Percentiles rank a stretch among this genome's conserved stretches.
Conservation (phyloP, 345 rosid species). For the Raphanus sativus region DNA sequence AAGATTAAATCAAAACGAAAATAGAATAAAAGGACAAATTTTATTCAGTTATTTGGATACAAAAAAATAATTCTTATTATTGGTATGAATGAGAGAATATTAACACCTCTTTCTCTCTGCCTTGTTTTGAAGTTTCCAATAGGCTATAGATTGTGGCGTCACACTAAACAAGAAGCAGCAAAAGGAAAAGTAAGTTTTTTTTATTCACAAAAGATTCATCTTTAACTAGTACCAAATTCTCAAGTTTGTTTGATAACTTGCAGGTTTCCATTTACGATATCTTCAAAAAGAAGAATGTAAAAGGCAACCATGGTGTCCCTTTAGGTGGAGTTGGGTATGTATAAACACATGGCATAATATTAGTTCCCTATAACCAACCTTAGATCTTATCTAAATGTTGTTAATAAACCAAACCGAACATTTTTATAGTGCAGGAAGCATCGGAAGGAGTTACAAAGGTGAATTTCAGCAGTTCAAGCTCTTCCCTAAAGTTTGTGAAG, state of each 20-base stretch:
- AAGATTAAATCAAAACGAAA: neutral
- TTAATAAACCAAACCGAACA: neutral
- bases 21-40: neutral
- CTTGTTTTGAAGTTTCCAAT: slow-evolving; percentile 52
- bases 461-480: slow-evolving; percentile 58
- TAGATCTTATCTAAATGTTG: neutral
- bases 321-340: slow-evolving; percentile 80
- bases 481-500: slow-evolving; percentile 50
- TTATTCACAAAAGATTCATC: slow-evolving; percentile 1
- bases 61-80: neutral
- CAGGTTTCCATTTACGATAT: slow-evolving; percentile 58
- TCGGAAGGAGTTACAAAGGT: slow-evolving; percentile 71
- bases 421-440: slow-evolving; percentile 62
- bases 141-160: slow-evolving; percentile 60
- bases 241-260: neutral
- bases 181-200: slow-evolving; percentile 58
- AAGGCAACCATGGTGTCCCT: slow-evolving; percentile 69
- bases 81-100: neutral
- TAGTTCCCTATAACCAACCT: neutral
- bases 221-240: slow-evolving; percentile 1
- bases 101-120: neutral
- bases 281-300: slow-evolving; percentile 45
- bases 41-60: neutral
- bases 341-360: neutral
- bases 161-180: slow-evolving; percentile 51